These are phyloP conservation scores for Globisporangium mamillatum DNA, from an alignment of 352 stramenopile species.

Conservation along the genomic window DNA sequence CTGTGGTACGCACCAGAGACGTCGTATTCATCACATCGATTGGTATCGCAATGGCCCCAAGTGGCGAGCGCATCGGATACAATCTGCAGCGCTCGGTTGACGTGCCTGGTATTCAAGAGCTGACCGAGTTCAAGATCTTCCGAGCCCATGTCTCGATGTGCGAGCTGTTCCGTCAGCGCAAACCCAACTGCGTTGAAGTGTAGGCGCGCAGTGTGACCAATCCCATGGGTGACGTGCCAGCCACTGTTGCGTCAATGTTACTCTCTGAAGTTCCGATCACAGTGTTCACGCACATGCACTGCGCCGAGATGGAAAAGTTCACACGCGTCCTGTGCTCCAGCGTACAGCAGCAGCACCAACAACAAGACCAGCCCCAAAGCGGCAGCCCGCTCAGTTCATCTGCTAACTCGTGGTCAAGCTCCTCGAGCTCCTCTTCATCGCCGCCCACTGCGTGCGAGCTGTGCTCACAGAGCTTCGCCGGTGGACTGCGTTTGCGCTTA, in stretches of 20 bases:
- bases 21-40: slow-evolving; percentile 54
- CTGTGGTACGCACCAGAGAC: slow-evolving; percentile 51
- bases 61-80: slow-evolving; percentile 47
- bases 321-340: slow-evolving; percentile 15
- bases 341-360: slow-evolving; percentile 23
- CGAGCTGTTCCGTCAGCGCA: slow-evolving; percentile 31
- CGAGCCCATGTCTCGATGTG: slow-evolving; percentile 41
- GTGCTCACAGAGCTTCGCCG: slow-evolving; percentile 8
- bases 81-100: slow-evolving; percentile 47
- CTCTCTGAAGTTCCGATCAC: slow-evolving; percentile 3
- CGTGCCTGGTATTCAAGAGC: slow-evolving; percentile 32
- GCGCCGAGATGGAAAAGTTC: slow-evolving; percentile 46
- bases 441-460: slow-evolving; percentile 20
- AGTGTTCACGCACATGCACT: slow-evolving; percentile 17
- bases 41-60: slow-evolving; percentile 31
- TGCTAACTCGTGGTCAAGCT: background rate
- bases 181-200: slow-evolving; percentile 29
- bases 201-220: slow-evolving; percentile 20
- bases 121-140: slow-evolving; percentile 29
- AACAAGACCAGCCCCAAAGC: no score
- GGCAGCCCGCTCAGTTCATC: no score
- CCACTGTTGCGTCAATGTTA: background rate
- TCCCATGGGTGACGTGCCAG: background rate
- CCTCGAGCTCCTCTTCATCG: slow-evolving; percentile 10
- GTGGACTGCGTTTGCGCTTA: no score